Percentiles rank a stretch among this genome's conserved stretches.
Evolutionary conservation across 176 grass and related monocot genomes (phyloP).

Genomic region (Paspalum vaginatum): DNA sequence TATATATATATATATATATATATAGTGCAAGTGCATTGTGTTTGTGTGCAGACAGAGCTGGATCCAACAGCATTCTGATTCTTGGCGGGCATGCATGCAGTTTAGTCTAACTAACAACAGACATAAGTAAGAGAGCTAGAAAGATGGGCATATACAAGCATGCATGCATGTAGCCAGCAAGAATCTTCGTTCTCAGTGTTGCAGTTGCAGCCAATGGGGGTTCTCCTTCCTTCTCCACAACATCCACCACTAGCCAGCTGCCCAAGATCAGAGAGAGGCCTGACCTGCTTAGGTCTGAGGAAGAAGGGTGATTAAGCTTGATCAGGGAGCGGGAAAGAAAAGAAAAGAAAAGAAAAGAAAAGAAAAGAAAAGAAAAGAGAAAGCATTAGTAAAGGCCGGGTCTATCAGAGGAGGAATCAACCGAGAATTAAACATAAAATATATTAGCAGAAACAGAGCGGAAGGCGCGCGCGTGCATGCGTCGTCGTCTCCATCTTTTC

Average conservation of each 20-base stretch:
- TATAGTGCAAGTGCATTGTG: slow-evolving; percentile 39
- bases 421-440: slow-evolving; percentile 45
- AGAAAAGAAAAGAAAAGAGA: not conserved
- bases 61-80: slow-evolving; percentile 51
- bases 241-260: slow-evolving; percentile 36
- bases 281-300: no score
- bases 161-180: no score
- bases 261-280: no score
- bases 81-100: slow-evolving; percentile 33
- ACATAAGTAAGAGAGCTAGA: not conserved
- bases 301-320: no score
- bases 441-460: slow-evolving; percentile 45
- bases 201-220: slow-evolving; percentile 36
- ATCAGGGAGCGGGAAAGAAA: not conserved
- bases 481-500: not conserved
- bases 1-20: no score
- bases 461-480: not conserved
- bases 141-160: not conserved
- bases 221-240: not conserved
- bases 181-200: no score
- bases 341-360: not conserved
- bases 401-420: slow-evolving; percentile 25
- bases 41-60: slow-evolving; percentile 45
- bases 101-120: slow-evolving; percentile 11
- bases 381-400: no score